Conservation (phyloP, 768 basidiomycete genomes). For the Tephrocybe sp. region DNA sequence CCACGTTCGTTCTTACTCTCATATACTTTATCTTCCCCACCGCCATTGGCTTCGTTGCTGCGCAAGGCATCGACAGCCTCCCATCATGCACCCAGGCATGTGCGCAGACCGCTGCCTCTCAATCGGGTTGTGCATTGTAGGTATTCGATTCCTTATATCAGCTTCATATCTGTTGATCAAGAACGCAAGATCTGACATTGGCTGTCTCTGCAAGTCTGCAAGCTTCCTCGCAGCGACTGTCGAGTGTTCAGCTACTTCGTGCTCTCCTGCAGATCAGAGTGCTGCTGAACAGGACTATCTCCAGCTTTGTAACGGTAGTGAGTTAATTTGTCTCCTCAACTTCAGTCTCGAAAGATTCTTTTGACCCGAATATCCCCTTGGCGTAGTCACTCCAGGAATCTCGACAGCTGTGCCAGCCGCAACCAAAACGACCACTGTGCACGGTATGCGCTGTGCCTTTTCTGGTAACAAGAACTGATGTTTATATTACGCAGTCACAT, state of each 20-base stretch:
- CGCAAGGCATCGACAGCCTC: not conserved
- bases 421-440: no score
- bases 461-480: no score
- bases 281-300: not conserved
- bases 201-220: not conserved
- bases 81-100: not conserved
- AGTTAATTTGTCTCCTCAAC: not conserved
- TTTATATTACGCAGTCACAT: no score
- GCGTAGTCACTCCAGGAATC: no score
- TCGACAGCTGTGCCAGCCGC: no score
- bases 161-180: not conserved
- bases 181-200: not conserved
- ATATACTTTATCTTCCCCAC: not conserved
- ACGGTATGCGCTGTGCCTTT: no score
- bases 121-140: not conserved
- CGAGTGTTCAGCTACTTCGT: not conserved
- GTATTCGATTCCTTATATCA: not conserved
- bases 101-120: not conserved
- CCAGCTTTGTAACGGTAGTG: not conserved
- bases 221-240: not conserved
- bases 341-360: not conserved
- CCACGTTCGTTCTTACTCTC: no score
- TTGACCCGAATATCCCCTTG: not conserved
- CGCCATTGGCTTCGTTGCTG: not conserved
- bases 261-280: not conserved